Evolutionary conservation across 805 yeast genomes (phyloP).

Genomic region (Starmera amethionina): DNA sequence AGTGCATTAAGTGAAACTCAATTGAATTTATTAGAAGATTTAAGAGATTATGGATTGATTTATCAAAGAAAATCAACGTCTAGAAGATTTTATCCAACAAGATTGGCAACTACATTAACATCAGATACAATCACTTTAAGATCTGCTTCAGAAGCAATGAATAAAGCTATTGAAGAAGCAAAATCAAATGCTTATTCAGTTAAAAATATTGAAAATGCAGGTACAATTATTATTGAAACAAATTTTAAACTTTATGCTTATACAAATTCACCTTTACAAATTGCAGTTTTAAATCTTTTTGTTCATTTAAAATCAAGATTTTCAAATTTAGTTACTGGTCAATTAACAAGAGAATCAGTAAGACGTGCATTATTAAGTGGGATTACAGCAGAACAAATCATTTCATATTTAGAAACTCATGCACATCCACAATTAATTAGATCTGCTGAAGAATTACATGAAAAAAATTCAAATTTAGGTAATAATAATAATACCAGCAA

Average conservation of each 20-base stretch:
- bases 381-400: conserved; percentile 90
- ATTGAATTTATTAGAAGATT: conserved; percentile 74
- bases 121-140: conserved; percentile 69
- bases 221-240: conserved; percentile 84
- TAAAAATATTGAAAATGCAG: conserved; percentile 26
- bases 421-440: conserved; percentile 89
- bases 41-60: conserved; percentile 85
- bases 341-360: conserved; percentile 85
- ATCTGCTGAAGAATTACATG: conserved; percentile 57
- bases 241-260: conserved; percentile 90
- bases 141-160: conserved; percentile 68
- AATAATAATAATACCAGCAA: conserved; percentile 36
- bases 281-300: conserved; percentile 83
- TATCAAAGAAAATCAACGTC: conserved; percentile 53
- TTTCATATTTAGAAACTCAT: conserved; percentile 79
- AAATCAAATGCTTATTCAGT: conserved; percentile 10
- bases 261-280: conserved; percentile 89
- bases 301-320: conserved; percentile 81
- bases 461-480: conserved; percentile 55
- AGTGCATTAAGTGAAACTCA: conserved; percentile 71
- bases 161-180: conserved; percentile 43
- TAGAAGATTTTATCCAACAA: conserved; percentile 75
- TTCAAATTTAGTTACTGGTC: conserved; percentile 88
- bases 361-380: conserved; percentile 79
- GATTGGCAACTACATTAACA: conserved; percentile 82